phyloP scores from a whole-genome alignment of 2,329 filamentous ascomycete genomes.

The Penicillium sclerotigenum region DNA sequence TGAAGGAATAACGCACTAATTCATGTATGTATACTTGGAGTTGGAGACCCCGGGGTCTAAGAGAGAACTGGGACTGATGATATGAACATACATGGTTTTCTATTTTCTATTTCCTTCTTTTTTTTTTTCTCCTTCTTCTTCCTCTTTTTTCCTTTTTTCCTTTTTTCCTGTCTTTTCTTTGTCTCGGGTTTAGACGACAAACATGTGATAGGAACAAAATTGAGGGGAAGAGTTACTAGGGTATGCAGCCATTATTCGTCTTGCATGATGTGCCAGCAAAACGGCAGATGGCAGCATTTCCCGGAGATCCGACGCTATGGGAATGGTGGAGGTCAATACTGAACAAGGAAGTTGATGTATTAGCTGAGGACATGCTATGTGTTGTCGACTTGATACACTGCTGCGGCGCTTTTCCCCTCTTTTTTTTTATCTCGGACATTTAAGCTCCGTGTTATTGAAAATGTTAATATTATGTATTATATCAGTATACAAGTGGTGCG shows the following conservation, averaged over 20 bases:
- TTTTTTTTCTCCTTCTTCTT: background rate
- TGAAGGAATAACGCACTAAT: background rate
- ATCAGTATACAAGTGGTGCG: background rate
- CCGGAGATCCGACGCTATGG: background rate
- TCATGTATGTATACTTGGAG: background rate
- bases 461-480: background rate
- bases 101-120: background rate
- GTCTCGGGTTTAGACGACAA: background rate
- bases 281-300: background rate
- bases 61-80: background rate
- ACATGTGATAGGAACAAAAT: background rate
- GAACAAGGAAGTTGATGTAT: background rate
- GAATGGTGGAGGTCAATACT: background rate
- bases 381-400: background rate
- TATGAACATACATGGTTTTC: background rate
- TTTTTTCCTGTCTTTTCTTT: background rate
- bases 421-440: background rate
- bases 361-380: background rate
- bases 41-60: background rate
- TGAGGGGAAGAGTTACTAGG: background rate
- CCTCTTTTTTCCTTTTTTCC: background rate
- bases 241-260: background rate
- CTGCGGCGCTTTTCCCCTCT: background rate
- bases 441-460: background rate
- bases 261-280: background rate